These are phyloP conservation scores for Aspergillus nanangensis DNA, from an alignment of 495 filamentous ascomycete species.

Conservation along the genomic window DNA sequence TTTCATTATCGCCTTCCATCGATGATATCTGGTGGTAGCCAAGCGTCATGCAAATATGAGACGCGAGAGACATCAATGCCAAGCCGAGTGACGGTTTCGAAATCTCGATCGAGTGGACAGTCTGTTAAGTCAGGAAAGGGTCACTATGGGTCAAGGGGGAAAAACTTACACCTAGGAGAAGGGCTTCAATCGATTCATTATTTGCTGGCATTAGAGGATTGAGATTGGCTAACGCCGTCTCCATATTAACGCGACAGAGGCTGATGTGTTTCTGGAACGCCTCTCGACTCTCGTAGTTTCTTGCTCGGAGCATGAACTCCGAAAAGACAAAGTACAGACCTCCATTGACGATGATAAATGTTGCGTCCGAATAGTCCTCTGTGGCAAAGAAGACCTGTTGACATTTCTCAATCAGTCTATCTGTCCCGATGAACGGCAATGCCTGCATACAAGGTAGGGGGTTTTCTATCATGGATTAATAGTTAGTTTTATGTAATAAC, in stretches of 20 bases:
- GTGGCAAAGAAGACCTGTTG: conserved; percentile 56
- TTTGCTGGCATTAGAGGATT: conserved; percentile 54
- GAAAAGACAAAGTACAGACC: conserved; percentile 54
- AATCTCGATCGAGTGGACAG: conserved; percentile 55
- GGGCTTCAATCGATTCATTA: conserved; percentile 54
- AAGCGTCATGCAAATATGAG: conserved; percentile 56
- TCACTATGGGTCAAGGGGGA: neutral
- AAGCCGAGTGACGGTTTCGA: conserved; percentile 62
- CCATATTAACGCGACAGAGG: conserved; percentile 56
- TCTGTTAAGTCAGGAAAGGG: conserved; percentile 16
- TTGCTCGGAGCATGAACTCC: conserved; percentile 35
- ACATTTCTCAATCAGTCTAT: conserved; percentile 55
- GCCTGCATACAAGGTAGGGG: conserved; percentile 20
- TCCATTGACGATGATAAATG: conserved; percentile 53
- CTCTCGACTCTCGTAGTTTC: conserved; percentile 8
- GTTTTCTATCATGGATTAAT: conserved; percentile 17
- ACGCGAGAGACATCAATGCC: conserved; percentile 53
- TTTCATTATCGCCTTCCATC: conserved; percentile 40
- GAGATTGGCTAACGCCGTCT: conserved; percentile 52
- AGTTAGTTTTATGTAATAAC: neutral
- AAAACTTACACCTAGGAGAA: conserved; percentile 52
- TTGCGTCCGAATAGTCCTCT: conserved; percentile 50
- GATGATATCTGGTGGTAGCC: conserved; percentile 58
- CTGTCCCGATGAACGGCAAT: conserved; percentile 40
- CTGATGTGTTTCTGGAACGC: too few species aligned